Conservation (phyloP, 805 yeast species). For the Candida ficus region DNA sequence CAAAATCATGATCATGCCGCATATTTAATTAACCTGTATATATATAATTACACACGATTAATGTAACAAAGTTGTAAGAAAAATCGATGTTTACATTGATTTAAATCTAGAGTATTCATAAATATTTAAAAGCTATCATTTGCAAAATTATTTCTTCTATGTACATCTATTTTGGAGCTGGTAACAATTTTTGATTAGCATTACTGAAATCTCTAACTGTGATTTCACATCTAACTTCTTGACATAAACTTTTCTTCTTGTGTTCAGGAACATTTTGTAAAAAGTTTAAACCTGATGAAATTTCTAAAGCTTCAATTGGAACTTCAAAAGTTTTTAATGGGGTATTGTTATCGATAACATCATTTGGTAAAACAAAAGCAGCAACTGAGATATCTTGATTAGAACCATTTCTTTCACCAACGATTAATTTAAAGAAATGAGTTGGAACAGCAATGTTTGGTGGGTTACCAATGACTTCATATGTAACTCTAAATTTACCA, state of each 20-base stretch:
- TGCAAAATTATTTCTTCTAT: background rate
- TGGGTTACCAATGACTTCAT: constrained; percentile 95
- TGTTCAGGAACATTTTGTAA: constrained; percentile 59
- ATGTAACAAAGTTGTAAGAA: too few relatives aligned
- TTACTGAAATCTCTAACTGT: constrained; percentile 73
- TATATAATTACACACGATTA: too few relatives aligned
- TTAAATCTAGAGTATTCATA: too few relatives aligned
- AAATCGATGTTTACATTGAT: too few relatives aligned
- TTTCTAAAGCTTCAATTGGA: constrained; percentile 85
- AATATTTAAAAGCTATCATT: too few relatives aligned
- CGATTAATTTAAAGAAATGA: constrained; percentile 86
- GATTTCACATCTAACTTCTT: constrained; percentile 74
- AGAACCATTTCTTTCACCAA: constrained; percentile 59
- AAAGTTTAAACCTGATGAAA: constrained; percentile 80
- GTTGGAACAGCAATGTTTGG: constrained; percentile 97
- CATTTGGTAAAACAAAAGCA: constrained; percentile 93
- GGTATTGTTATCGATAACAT: constrained; percentile 60
- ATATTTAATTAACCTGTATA: too few relatives aligned
- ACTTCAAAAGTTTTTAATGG: constrained; percentile 77
- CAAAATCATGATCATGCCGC: too few relatives aligned
- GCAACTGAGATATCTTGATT: constrained; percentile 58
- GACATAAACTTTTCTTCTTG: constrained; percentile 62
- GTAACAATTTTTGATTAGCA: constrained; percentile 18
- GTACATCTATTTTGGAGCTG: constrained; percentile 6
- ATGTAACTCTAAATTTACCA: constrained; percentile 78